A percentile compares a stretch with the other conserved stretches of the same genome.
Evolutionary conservation across 2,329 filamentous ascomycete genomes (phyloP).

Genomic region (Tolypocladium tundrense): DNA sequence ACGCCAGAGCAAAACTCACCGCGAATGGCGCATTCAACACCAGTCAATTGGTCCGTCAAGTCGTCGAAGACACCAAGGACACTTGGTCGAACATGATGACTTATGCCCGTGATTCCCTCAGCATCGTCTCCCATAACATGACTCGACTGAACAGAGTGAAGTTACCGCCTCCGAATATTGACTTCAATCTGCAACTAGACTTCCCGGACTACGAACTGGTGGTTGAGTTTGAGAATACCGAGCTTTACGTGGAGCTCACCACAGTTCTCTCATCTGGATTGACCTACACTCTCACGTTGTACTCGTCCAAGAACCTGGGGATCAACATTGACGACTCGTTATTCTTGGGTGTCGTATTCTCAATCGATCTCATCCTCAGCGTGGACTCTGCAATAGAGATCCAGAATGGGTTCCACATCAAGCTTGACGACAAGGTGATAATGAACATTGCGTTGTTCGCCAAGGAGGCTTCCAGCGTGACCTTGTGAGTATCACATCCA

Average conservation of each 20-base stretch:
- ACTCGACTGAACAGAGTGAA: neutral
- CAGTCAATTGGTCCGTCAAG: constrained; percentile 11
- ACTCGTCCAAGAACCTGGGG: constrained; percentile 32
- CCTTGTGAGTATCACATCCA: constrained; percentile 30
- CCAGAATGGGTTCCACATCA: constrained; percentile 43
- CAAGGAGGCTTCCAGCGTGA: constrained; percentile 34
- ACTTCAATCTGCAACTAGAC: constrained; percentile 33
- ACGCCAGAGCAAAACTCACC: constrained; percentile 9
- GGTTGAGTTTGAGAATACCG: constrained; percentile 39
- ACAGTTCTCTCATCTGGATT: constrained; percentile 28
- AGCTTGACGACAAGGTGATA: constrained; percentile 37
- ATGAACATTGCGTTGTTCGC: constrained; percentile 41
- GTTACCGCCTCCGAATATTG: constrained; percentile 17
- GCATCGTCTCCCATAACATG: constrained; percentile 13
- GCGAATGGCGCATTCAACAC: constrained; percentile 31
- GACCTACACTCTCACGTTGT: constrained; percentile 39
- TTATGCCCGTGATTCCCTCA: constrained; percentile 14
- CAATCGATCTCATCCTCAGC: constrained; percentile 40
- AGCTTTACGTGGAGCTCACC: constrained; percentile 40
- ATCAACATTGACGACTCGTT: constrained; percentile 26
- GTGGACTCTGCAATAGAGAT: constrained; percentile 37
- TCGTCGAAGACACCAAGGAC: constrained; percentile 19
- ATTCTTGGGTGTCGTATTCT: constrained; percentile 35
- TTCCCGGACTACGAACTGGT: constrained; percentile 31
- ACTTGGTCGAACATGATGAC: constrained; percentile 23